These are phyloP conservation scores for Gelatoporia subvermispora DNA, from an alignment of 768 basidiomycete genomes.

Conservation along the genomic window DNA sequence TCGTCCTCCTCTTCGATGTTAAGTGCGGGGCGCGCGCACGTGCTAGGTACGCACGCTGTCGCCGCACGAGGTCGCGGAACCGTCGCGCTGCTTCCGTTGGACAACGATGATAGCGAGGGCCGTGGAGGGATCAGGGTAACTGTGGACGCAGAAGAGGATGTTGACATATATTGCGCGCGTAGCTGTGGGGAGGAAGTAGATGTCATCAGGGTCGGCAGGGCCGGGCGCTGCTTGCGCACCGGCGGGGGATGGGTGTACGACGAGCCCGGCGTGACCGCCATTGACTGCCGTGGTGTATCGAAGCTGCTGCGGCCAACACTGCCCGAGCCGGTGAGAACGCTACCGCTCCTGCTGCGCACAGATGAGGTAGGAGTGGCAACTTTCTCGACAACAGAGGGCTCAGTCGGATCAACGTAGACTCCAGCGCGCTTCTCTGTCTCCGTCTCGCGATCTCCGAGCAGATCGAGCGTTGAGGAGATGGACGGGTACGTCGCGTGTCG, in stretches of 20 bases:
- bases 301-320: slow-evolving; percentile 6
- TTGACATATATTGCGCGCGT: slow-evolving; percentile 17
- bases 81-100: slow-evolving; percentile 5
- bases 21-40: slow-evolving; percentile 1
- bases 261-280: no score
- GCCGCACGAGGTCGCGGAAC: slow-evolving; percentile 5
- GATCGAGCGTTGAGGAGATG: slow-evolving; percentile 22
- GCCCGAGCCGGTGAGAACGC: slow-evolving; percentile 2
- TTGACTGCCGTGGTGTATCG: background rate
- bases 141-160: slow-evolving; percentile 16
- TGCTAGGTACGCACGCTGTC: slow-evolving; percentile 9
- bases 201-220: slow-evolving; percentile 16
- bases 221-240: slow-evolving; percentile 15
- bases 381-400: background rate
- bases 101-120: slow-evolving; percentile 7
- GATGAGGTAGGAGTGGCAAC: background rate
- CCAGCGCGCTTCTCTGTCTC: slow-evolving; percentile 20
- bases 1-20: slow-evolving; percentile 4
- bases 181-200: slow-evolving; percentile 22
- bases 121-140: slow-evolving; percentile 1
- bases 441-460: slow-evolving; percentile 19
- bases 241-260: background rate
- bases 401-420: slow-evolving; percentile 13
- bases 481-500: slow-evolving; percentile 23
- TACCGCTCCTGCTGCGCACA: slow-evolving; percentile 10